Percentiles rank a stretch among this genome's conserved stretches.
Conservation (phyloP, 1,139 yeast genomes). For the Geotrichum phurueaensis region DNA sequence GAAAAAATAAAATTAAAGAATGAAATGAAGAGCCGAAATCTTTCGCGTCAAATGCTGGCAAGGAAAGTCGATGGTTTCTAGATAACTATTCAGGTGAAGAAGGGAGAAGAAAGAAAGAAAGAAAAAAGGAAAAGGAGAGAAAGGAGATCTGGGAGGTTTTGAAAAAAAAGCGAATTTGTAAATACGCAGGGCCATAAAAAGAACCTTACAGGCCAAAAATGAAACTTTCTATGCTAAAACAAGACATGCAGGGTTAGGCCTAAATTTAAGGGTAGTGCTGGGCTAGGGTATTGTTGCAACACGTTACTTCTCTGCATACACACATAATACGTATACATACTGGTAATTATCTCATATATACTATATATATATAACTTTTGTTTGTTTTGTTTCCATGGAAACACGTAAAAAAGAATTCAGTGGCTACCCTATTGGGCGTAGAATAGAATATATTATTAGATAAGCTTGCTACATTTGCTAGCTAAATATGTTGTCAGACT, state of each 20-base stretch:
- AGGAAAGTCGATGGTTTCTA: background rate
- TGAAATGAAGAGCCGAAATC: background rate
- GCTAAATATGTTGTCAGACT: no score
- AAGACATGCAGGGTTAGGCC: background rate
- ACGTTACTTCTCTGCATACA: background rate
- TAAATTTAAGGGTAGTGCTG: background rate
- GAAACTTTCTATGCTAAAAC: no score
- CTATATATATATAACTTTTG: background rate
- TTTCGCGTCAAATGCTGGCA: background rate
- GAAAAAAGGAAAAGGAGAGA: background rate
- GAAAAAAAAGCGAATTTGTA: background rate
- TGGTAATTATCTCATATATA: no score
- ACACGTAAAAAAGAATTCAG: background rate
- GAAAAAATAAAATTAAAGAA: background rate
- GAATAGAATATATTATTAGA: background rate
- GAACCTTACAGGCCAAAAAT: background rate
- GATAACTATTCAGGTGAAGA: background rate
- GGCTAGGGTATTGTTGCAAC: background rate
- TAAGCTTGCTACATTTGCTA: no score
- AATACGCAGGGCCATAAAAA: background rate
- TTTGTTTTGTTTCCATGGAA: background rate
- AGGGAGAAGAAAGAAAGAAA: conserved; percentile 1
- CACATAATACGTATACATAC: no score
- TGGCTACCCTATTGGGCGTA: background rate
- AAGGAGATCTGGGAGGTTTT: background rate